A percentile compares a stretch with the other conserved stretches of the same genome.
phyloP scores from a whole-genome alignment of 306 rosid genomes.

The Hippophae gyantsensis region DNA sequence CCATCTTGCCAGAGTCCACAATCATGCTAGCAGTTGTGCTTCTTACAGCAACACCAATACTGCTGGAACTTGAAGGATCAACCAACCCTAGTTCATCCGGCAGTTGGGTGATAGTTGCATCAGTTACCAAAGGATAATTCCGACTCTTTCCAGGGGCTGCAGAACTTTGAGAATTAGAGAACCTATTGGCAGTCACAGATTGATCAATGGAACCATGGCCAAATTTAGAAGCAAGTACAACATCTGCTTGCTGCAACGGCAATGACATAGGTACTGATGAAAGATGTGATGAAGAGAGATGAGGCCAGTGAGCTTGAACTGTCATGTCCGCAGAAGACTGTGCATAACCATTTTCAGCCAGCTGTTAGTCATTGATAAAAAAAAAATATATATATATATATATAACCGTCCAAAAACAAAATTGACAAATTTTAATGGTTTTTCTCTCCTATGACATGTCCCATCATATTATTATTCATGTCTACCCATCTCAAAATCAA shows the following conservation, averaged over 20 bases:
- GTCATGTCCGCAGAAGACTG: conserved; percentile 85
- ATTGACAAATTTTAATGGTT: too few relatives aligned
- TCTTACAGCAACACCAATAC: conserved; percentile 30
- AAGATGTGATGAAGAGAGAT: conserved; percentile 46
- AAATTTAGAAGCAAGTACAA: conserved; percentile 44
- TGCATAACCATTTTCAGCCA: conserved; percentile 18
- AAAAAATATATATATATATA: too few relatives aligned
- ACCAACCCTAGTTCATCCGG: conserved; percentile 75
- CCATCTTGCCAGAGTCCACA: conserved; percentile 36
- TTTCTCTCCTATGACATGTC: too few relatives aligned
- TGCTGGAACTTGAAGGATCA: conserved; percentile 38
- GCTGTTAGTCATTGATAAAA: conserved; percentile 7
- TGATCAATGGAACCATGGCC: conserved; percentile 53
- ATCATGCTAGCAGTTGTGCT: conserved; percentile 27
- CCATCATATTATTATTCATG: too few relatives aligned
- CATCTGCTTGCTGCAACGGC: conserved; percentile 59
- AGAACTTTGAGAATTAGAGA: conserved; percentile 41
- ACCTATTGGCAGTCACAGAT: conserved; percentile 42
- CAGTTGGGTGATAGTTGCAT: conserved; percentile 49
- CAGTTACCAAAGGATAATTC: conserved; percentile 44
- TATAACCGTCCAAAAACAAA: too few relatives aligned
- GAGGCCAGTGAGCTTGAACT: conserved; percentile 80
- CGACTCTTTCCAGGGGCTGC: conserved; percentile 46
- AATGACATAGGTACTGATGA: conserved; percentile 60
- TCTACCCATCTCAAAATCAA: too few relatives aligned